Evolutionary conservation across 257 asterid genomes (phyloP), one percentile per base, ranked within the genome.

Genomic region (Solanum paucissectum): DNA sequence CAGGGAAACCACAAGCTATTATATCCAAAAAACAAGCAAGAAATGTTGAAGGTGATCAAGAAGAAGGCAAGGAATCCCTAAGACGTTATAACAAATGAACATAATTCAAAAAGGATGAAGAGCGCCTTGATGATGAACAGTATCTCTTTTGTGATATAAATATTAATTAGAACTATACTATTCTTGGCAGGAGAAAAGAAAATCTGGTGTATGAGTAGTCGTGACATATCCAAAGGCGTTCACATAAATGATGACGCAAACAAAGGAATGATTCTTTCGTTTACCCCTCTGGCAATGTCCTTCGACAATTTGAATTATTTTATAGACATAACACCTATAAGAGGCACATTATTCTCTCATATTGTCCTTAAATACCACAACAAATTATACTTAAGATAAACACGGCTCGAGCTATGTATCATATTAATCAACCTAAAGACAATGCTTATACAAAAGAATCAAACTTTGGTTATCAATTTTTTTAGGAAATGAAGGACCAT

Each of bases 231-330:
- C 16, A 32, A 58, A 37, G 90, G 89, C 60, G 85, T 82, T n/a
- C 89, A 33, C 66, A 90, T 92, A 34, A 87, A 55, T 18, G 89
- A 88, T 66, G 90, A 91, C 7, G 89, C 95, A n/a, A 93, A 92
- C 93, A 92, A 92, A 90, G 98, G 97, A 86, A 94, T 94, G 98
- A 93, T 95, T 86, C 91, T 94, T n/a, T 97, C 98, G 5, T 95
- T 95, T 87, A 93, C 92, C 18, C 95, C 96, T 71, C 87, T 94
- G 52, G 89, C 95, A 11, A 95, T 94, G 98, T 91, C 97, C 33
- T 95, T 95, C 77, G 94, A 93, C 86, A 86, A 34, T 32, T 94
- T 95, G 20, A 93, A 93, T 89, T 95, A 95, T 90, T 95, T 12
- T 79, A 98, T 95, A 10, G 94, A 93, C 89, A 93, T 93, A 94